phyloP scores from a whole-genome alignment of 106 monocot genomes.

The Allium cepa region DNA sequence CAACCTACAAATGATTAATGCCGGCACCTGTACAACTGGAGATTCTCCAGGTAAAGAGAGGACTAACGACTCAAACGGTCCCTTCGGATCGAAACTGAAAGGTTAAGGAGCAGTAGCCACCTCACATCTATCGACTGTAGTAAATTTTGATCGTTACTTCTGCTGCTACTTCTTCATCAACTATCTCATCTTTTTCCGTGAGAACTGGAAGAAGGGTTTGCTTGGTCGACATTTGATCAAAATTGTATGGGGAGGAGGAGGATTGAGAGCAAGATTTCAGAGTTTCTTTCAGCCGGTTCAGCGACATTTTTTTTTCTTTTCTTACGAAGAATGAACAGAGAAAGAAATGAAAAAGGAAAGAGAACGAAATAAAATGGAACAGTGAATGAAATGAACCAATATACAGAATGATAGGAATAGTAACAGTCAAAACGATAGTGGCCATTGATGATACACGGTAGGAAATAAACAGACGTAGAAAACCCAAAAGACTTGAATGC shows the following conservation, averaged over 20 bases:
- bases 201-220: not conserved
- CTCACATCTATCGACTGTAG: not conserved
- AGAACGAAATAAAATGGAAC: no score
- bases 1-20: slow-evolving; percentile 81
- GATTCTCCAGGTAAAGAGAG: slow-evolving; percentile 52
- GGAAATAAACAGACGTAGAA: no score
- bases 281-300: slow-evolving; percentile 45
- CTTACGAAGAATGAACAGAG: no score
- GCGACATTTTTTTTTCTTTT: slow-evolving; percentile 48
- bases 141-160: slow-evolving; percentile 8
- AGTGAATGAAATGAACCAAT: no score
- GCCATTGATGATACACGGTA: no score
- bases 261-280: slow-evolving; percentile 32
- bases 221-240: not conserved
- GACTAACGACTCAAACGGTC: slow-evolving; percentile 67
- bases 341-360: no score
- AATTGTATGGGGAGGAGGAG: slow-evolving; percentile 4
- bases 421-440: no score
- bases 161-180: slow-evolving; percentile 1
- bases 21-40: slow-evolving; percentile 69
- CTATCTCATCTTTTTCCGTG: not conserved
- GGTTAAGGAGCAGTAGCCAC: not conserved
- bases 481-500: no score
- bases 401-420: no score
- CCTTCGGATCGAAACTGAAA: slow-evolving; percentile 24